Evolutionary conservation across 768 basidiomycete species (phyloP), one percentile per base, ranked within the genome.

Genomic region (Mycena metata): DNA sequence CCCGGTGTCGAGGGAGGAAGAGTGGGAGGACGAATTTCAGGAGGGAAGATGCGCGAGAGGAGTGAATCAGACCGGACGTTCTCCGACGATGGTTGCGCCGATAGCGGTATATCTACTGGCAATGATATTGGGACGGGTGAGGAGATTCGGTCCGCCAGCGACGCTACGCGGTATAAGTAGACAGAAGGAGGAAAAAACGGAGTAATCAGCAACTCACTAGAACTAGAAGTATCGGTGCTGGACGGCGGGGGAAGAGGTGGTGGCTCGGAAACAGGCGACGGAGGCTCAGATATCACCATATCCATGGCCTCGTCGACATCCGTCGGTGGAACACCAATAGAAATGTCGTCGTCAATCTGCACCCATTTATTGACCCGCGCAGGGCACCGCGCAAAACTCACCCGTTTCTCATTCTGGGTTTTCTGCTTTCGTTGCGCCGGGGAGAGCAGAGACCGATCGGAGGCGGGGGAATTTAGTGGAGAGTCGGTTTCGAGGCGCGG

Each of bases 331-430:
- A 69, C 60, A 26, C 64, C 68, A 30, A 45, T 21, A 24, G 47
- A 52, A 45, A 70, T n/a, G 45, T 62, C 55, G 49, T 30, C 57
- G 52, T 57, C 42, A 62, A 81, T 75, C 17, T 77, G 76, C 66
- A 77, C 80, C 79, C 81, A 82, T 65, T 80, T 81, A 16, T 58
- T 73, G 47, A 12, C 36, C 33, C 69, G 55, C 16, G 51, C 12
- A 26, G 62, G 56, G 1, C 66, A 66, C 9, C n/a, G 51, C 10
- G 56, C 39, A 30, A 45, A 36, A 42, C 15, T 60, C 17, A 52
- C 58, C 21, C 52, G 33, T 24, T 60, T 60, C 7, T 2, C 11
- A n/a, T 19, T 54, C 51, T 36, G 55, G 8, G 39, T 26, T 50
- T 46, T 54, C 41, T 10, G 6, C 3, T 24, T 13, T 21, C 47